Evolutionary conservation across 1,284 basidiomycete species (phyloP).

Genomic region (Spongispora temasekensis): DNA sequence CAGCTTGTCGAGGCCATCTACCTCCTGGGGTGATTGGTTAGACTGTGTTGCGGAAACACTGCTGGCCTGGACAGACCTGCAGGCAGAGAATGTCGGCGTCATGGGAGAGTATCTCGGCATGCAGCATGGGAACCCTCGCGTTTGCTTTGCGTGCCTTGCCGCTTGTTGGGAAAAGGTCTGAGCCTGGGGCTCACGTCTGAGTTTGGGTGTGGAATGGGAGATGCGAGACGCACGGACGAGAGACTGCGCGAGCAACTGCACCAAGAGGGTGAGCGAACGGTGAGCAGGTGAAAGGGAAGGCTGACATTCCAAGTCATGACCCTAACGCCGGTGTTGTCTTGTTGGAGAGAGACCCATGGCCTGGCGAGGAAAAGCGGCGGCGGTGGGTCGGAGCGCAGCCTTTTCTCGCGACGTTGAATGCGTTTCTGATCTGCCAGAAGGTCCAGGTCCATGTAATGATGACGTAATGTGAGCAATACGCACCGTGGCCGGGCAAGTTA

Average conservation of each 20-base stretch:
- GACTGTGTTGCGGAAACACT: not conserved
- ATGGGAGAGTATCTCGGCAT: slow-evolving; percentile 68
- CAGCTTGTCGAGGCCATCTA: slow-evolving; percentile 69
- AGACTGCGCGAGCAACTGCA: slow-evolving; percentile 73
- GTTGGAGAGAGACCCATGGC: slow-evolving; percentile 50
- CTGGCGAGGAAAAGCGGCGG: slow-evolving; percentile 43
- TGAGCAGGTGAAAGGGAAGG: slow-evolving; percentile 24
- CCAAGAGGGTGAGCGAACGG: slow-evolving; percentile 14
- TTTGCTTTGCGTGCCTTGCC: slow-evolving; percentile 72
- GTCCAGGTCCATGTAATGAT: slow-evolving; percentile 18
- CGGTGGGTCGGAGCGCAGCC: slow-evolving; percentile 15
- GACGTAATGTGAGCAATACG: slow-evolving; percentile 27
- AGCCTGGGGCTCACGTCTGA: slow-evolving; percentile 48
- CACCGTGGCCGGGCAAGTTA: too few species aligned
- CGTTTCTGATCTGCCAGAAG: slow-evolving; percentile 47
- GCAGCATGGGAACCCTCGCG: slow-evolving; percentile 75
- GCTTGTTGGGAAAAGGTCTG: slow-evolving; percentile 83
- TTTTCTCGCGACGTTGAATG: slow-evolving; percentile 49
- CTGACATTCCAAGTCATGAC: slow-evolving; percentile 81
- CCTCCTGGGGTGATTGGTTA: slow-evolving; percentile 60
- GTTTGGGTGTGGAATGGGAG: slow-evolving; percentile 1
- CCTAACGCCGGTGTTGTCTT: slow-evolving; percentile 37
- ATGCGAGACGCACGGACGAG: slow-evolving; percentile 63
- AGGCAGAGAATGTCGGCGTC: slow-evolving; percentile 80
- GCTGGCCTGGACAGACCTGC: slow-evolving; percentile 53